phyloP scores from a whole-genome alignment of 2,329 filamentous ascomycete genomes.

The Arthrinium puccinioides region DNA sequence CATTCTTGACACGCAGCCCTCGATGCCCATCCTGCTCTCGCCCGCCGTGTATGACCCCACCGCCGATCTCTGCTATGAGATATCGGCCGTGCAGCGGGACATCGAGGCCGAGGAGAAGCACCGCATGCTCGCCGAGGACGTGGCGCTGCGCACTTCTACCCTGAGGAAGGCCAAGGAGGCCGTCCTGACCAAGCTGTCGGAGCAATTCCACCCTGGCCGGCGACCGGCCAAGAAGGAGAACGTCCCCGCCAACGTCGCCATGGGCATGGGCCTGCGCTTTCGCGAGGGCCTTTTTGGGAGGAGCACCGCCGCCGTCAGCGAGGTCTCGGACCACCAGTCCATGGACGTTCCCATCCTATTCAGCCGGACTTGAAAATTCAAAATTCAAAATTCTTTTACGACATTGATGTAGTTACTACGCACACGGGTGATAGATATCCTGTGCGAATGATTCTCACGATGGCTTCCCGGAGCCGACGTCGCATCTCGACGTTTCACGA shows the following conservation, averaged over 20 bases:
- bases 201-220: slow-evolving; percentile 32
- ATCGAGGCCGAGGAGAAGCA: slow-evolving; percentile 49
- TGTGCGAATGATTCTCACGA: no score
- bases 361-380: slow-evolving; percentile 30
- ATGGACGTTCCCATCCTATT: slow-evolving; percentile 57
- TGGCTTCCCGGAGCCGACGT: no score
- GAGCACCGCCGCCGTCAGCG: slow-evolving; percentile 14
- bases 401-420: background rate
- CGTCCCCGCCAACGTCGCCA: slow-evolving; percentile 13
- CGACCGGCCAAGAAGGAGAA: slow-evolving; percentile 22
- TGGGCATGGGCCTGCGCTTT: slow-evolving; percentile 27
- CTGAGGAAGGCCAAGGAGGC: slow-evolving; percentile 53
- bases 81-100: slow-evolving; percentile 52
- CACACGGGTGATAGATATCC: no score
- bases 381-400: background rate
- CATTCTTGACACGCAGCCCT: slow-evolving; percentile 39
- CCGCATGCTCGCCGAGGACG: slow-evolving; percentile 49
- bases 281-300: slow-evolving; percentile 34
- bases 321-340: slow-evolving; percentile 27
- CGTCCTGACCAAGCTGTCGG: slow-evolving; percentile 48
- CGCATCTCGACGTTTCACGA: no score
- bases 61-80: slow-evolving; percentile 32
- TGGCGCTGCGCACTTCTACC: slow-evolving; percentile 44
- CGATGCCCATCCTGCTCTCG: slow-evolving; percentile 40
- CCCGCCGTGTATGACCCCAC: slow-evolving; percentile 50